Base-by-base conservation (phyloP, 2,329 filamentous ascomycete genomes). In the Diaporthe nobilis region DNA sequence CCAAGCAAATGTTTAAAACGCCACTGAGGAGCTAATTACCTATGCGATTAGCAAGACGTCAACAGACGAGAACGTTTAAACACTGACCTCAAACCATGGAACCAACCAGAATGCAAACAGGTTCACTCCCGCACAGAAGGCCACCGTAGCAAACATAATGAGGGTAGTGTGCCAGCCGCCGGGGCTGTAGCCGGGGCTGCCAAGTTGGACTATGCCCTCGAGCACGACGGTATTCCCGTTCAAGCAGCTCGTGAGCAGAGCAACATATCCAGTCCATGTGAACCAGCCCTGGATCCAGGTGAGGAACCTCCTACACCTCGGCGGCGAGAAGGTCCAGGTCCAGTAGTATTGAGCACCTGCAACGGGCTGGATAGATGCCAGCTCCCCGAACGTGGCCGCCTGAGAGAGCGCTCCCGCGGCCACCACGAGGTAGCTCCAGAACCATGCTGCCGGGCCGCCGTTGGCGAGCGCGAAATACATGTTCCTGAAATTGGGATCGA, bases 331-430 rank as follows among this genome's bases (percentile, higher is more conserved):
- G 17, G 1, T 71, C 61, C 81, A 80, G 10, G 84, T 86, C 84
- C 84, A 86, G 77, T 86, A 84, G 75, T 86, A 86, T 75, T 85
- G 85, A 5, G 84, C 85, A 15, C 84, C 85, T 0, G 84, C 84
- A 37, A 85, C 81, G 3, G 84, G 84, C 20, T 81, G 81, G 77
- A 85, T 85, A 0, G 85, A 85, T 3, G 82, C 82, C 80, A 86
- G 79, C 75, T 86, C 85, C 3, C 82, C 84, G 65, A 86, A 79
- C 1, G 84, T 85, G 4, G 79, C 79, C 13, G 81, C 79, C 51
- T 83, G 81, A 4, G 78, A 77, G 10, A 82, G 77, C 22, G 80
- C 79, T 37, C 82, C 83, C 28, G 77, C 65, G 71, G 81, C 75
- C 1, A 81, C 80, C n/a, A 82, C 77, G 71, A 83, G 58, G 61